Conservation (phyloP, 1,139 yeast species). For the Meyerozyma smithsonii region DNA sequence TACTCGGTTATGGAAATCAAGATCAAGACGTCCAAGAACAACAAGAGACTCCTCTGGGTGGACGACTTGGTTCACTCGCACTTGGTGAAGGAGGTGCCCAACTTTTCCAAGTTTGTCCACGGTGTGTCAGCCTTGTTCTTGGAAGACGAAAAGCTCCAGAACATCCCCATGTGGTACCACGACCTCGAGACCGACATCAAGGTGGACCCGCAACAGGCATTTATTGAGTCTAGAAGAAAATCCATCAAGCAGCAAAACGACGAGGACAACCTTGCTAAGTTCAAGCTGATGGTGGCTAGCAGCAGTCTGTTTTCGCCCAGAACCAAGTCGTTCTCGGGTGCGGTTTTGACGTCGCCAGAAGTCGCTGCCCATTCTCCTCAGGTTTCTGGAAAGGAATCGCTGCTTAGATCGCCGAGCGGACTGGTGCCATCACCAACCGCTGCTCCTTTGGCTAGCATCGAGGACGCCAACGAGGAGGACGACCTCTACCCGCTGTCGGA, state of each 20-base stretch:
- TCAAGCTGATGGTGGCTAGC: slow-evolving; percentile 38
- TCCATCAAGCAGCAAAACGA: slow-evolving; percentile 39
- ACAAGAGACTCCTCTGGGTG: slow-evolving; percentile 65
- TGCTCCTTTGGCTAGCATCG: not conserved
- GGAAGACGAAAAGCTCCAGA: slow-evolving; percentile 86
- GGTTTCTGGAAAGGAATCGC: slow-evolving; percentile 10
- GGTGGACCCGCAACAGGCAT: slow-evolving; percentile 70
- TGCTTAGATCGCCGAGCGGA: slow-evolving; percentile 16
- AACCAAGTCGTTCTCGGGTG: slow-evolving; percentile 40
- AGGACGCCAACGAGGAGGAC: slow-evolving; percentile 9
- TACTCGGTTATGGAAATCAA: slow-evolving; percentile 89
- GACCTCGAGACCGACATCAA: slow-evolving; percentile 81
- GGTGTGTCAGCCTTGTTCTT: slow-evolving; percentile 84
- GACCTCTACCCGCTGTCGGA: slow-evolving; percentile 22
- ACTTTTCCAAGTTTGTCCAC: slow-evolving; percentile 84
- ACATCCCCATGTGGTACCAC: slow-evolving; percentile 91
- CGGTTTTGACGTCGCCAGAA: slow-evolving; percentile 16
- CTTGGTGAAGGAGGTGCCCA: slow-evolving; percentile 85
- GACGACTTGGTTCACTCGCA: slow-evolving; percentile 74
- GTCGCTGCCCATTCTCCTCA: slow-evolving; percentile 5
- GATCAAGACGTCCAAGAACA: slow-evolving; percentile 45
- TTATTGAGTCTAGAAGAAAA: slow-evolving; percentile 48
- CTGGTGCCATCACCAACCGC: slow-evolving; percentile 1
- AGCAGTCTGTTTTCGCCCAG: slow-evolving; percentile 32
- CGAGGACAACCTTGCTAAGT: slow-evolving; percentile 43